These are phyloP conservation scores for Daldinia caldariorum DNA, from an alignment of 495 filamentous ascomycete genomes.

Conservation along the genomic window DNA sequence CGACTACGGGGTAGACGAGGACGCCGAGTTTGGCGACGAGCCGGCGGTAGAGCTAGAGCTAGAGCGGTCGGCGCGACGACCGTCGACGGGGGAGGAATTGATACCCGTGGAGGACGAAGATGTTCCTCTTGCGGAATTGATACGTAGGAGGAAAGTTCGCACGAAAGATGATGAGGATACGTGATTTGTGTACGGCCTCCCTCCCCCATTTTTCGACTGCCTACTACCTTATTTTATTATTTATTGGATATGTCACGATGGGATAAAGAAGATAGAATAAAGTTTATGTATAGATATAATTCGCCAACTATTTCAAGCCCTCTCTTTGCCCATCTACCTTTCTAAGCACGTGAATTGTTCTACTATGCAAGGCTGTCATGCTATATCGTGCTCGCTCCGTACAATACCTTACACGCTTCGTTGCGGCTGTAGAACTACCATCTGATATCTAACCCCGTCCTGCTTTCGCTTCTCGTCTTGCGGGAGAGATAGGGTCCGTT, in stretches of 20 bases:
- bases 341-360: constrained; percentile 27
- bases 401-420: constrained; percentile 4
- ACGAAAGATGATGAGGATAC: constrained; percentile 43
- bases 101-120: constrained; percentile 67
- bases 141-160: constrained; percentile 60
- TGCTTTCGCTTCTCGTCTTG: background rate
- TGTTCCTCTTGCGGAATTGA: constrained; percentile 76
- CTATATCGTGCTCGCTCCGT: constrained; percentile 8
- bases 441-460: background rate
- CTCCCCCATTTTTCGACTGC: no score
- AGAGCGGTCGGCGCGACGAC: background rate
- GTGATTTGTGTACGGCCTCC: constrained; percentile 15
- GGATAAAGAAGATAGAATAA: background rate
- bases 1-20: constrained; percentile 93
- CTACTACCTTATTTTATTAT: background rate
- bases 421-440: constrained; percentile 2
- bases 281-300: background rate
- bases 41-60: constrained; percentile 50
- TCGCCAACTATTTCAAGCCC: background rate
- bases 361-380: constrained; percentile 33
- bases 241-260: constrained; percentile 1
- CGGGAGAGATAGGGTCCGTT: background rate
- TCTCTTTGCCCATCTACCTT: constrained; percentile 12
- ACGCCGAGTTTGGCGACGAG: constrained; percentile 78
- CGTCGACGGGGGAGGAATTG: background rate